These are phyloP conservation scores for Penicillium verrucosum DNA, from an alignment of 2,329 filamentous ascomycete genomes.

Conservation along the genomic window DNA sequence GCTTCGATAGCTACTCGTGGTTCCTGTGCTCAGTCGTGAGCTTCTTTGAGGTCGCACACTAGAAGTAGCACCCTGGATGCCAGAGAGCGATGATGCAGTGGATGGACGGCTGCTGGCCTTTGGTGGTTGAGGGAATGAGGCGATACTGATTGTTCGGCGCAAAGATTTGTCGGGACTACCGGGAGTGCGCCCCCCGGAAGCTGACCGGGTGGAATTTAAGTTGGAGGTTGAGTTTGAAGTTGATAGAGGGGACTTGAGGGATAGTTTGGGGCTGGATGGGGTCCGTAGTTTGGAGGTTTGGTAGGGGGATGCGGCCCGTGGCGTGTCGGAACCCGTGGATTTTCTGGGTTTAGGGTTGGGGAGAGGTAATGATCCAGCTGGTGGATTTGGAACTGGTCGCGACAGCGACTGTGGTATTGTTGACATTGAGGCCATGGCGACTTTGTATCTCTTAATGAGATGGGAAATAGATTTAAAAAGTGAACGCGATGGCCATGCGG, in stretches of 20 bases:
- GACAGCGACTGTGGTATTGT: constrained; percentile 66
- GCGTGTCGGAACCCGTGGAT: constrained; percentile 52
- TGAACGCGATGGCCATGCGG: constrained; percentile 17
- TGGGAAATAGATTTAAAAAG: neutral
- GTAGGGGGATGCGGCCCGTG: constrained; percentile 44
- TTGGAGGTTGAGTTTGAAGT: constrained; percentile 50
- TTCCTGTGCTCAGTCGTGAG: constrained; percentile 56
- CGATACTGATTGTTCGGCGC: constrained; percentile 88
- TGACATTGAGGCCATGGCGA: constrained; percentile 45
- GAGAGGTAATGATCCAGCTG: constrained; percentile 69
- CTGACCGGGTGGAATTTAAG: constrained; percentile 56
- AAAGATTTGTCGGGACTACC: constrained; percentile 63
- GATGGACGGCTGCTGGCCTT: constrained; percentile 63
- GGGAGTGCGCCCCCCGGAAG: constrained; percentile 54
- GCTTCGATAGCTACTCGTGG: constrained; percentile 49
- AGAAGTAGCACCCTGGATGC: constrained; percentile 30
- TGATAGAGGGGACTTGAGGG: constrained; percentile 48
- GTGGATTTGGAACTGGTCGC: constrained; percentile 60
- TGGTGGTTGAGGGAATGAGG: constrained; percentile 87
- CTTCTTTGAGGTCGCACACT: constrained; percentile 52
- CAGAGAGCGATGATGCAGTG: constrained; percentile 50
- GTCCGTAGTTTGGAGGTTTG: constrained; percentile 56
- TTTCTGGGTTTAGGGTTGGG: constrained; percentile 71
- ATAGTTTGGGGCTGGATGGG: constrained; percentile 55
- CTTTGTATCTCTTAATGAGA: neutral